Evolutionary conservation across 768 basidiomycete genomes (phyloP).

Genomic region (Trametes meyenii): DNA sequence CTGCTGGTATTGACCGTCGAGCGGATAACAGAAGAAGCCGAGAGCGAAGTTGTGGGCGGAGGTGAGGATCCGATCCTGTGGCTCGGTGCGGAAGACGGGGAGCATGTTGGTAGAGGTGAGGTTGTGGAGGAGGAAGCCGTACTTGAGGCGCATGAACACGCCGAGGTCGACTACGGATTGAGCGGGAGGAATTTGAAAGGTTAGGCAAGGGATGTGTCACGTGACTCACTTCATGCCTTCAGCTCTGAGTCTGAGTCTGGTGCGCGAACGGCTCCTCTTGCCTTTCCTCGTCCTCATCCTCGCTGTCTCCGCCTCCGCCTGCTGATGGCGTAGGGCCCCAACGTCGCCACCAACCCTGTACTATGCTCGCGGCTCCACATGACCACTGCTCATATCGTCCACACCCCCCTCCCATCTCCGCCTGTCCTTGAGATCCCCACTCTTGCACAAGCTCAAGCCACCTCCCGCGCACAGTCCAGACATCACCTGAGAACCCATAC

Average conservation of each 20-base stretch:
- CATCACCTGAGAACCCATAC: slow-evolving; percentile 14
- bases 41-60: slow-evolving; percentile 56
- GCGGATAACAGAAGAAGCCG: slow-evolving; percentile 54
- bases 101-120: slow-evolving; percentile 41
- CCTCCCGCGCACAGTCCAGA: slow-evolving; percentile 9
- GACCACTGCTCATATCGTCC: slow-evolving; percentile 15
- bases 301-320: neutral
- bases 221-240: no score
- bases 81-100: slow-evolving; percentile 57
- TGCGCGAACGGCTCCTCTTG: no score
- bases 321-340: neutral
- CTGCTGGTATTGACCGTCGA: slow-evolving; percentile 47
- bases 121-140: slow-evolving; percentile 46
- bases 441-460: neutral
- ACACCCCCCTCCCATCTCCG: slow-evolving; percentile 21
- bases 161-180: slow-evolving; percentile 42
- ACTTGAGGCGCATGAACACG: slow-evolving; percentile 45
- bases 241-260: no score
- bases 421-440: slow-evolving; percentile 21
- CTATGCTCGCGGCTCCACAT: neutral
- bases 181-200: neutral
- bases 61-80: slow-evolving; percentile 55
- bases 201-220: neutral
- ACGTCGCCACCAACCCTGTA: neutral
- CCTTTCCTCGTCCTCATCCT: neutral